Conservation (phyloP, 2,329 filamentous ascomycete species). For the Beauveria sp. region DNA sequence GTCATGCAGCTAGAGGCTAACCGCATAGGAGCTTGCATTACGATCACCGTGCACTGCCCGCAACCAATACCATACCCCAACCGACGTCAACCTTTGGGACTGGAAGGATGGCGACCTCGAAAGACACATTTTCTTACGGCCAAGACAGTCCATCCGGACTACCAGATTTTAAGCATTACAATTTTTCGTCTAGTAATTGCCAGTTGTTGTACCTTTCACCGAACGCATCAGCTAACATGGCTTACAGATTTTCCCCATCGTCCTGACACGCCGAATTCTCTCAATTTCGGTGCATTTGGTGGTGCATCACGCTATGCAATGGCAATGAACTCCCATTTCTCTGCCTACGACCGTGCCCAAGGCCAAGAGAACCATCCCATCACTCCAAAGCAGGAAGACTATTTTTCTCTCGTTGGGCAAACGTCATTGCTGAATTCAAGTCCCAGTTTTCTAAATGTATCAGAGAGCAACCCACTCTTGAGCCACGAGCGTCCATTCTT, state of each 20-base stretch:
- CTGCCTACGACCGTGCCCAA: background rate
- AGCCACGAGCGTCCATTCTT: slow-evolving; percentile 15
- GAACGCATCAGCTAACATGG: background rate
- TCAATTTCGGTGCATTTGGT: slow-evolving; percentile 1
- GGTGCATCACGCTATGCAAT: slow-evolving; percentile 4
- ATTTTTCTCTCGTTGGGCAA: slow-evolving; percentile 2
- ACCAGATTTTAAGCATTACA: slow-evolving; percentile 2
- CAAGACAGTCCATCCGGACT: slow-evolving; percentile 1
- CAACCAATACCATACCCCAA: slow-evolving; percentile 9
- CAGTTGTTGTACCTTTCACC: too few relatives aligned
- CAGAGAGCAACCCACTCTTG: slow-evolving; percentile 9
- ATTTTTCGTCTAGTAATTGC: background rate
- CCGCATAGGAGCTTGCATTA: background rate
- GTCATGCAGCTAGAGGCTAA: background rate
- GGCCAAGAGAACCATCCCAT: background rate
- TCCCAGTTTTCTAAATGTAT: background rate
- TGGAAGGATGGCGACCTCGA: background rate
- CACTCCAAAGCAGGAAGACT: slow-evolving; percentile 7
- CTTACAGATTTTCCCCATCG: background rate
- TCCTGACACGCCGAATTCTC: background rate
- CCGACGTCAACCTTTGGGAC: background rate
- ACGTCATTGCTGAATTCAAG: slow-evolving; percentile 9
- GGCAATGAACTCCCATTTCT: slow-evolving; percentile 7
- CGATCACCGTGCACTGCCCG: background rate
- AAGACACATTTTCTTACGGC: background rate